Evolutionary conservation across 768 basidiomycete species (phyloP), one percentile per base, ranked within the genome.

Genomic region (Dioszegia aurantiaca): DNA sequence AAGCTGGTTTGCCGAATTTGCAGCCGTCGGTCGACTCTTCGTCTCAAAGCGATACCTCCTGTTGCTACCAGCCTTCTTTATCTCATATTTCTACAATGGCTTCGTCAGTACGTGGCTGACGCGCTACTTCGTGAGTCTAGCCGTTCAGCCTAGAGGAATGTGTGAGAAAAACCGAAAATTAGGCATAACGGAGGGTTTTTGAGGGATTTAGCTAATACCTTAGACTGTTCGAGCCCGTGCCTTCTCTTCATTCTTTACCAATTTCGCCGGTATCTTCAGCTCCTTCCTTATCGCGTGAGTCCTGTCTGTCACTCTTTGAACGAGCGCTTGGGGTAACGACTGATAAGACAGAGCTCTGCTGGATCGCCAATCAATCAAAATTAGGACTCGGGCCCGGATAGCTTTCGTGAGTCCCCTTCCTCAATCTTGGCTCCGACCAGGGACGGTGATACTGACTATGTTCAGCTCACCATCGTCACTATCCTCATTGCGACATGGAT

Each of bases 201-300:
- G 8, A 14, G 33, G 33, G 14, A 6, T 33, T 33, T 14, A 26
- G 58, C 58, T 59, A 42, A 59, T 53, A 16, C 12, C 12, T 21
- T 23, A 63, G 62, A 68, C 66, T 47, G 66, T 68, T 26, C 64
- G 67, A 58, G 51, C 61, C 3, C 52, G 63, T 59, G 61, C 64
- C 17, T 63, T 71, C 44, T 68, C 67, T 9, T 68, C 70, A 4
- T 66, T 71, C 63, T 61, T 71, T 52, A 64, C 70, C 57, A 60
- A 60, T 49, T 71, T 71, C 45, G 67, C 70, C 37, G 69, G 69
- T 16, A 71, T 71, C 58, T 59, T 68, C 58, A 64, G 62, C 28
- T 68, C 66, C 4, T 68, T 65, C 60, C 58, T 63, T 12, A 65
- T 71, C 39, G 69, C 62, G 46, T 64, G 27, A 39, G 55, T 64